Conservation (phyloP, 2,329 filamentous ascomycete genomes). For the Tolypocladium tundrense region DNA sequence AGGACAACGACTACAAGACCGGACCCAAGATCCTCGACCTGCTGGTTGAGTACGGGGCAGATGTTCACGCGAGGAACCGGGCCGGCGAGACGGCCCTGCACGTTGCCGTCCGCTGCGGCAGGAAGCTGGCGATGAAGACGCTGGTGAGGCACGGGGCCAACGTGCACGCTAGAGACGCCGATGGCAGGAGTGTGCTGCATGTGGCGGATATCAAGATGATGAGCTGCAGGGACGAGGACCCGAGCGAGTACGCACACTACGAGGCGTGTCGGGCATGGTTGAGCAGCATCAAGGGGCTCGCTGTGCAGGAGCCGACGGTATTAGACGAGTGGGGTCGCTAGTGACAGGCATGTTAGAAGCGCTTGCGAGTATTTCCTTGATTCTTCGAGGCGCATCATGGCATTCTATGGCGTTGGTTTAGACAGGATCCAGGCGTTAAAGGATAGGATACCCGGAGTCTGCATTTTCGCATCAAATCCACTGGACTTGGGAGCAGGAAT, state of each 20-base stretch:
- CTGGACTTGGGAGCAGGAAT: not conserved
- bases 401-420: not conserved
- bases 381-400: not conserved
- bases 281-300: conserved; percentile 23
- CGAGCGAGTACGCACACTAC: conserved; percentile 28
- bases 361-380: not conserved
- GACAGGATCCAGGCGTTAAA: not conserved
- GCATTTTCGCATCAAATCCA: not conserved
- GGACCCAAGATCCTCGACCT: conserved; percentile 34
- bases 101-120: conserved; percentile 40
- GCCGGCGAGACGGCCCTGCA: conserved; percentile 45
- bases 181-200: conserved; percentile 33
- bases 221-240: conserved; percentile 16
- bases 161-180: conserved; percentile 33
- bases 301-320: conserved; percentile 27
- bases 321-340: conserved; percentile 28
- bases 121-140: conserved; percentile 39
- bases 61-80: conserved; percentile 40
- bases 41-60: conserved; percentile 31
- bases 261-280: conserved; percentile 36
- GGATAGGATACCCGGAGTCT: not conserved
- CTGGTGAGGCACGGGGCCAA: conserved; percentile 37
- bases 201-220: conserved; percentile 31
- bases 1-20: conserved; percentile 38
- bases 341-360: not conserved